phyloP scores from a whole-genome alignment of 805 yeast genomes.

The Babjeviella inositovora region DNA sequence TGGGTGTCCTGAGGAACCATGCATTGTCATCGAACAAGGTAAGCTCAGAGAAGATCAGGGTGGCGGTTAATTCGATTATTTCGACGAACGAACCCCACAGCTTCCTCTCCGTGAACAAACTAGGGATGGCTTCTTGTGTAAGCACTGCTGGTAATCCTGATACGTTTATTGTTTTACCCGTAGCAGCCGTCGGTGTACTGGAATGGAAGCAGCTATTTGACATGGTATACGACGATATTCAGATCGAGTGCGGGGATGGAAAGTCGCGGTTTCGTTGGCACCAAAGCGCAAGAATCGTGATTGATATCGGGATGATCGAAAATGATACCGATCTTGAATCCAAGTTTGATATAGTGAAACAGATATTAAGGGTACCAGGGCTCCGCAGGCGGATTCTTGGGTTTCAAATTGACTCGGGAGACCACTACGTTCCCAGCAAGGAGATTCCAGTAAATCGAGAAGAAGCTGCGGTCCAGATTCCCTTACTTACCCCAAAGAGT shows the following conservation, averaged over 20 bases:
- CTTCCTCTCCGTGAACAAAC: constrained; percentile 27
- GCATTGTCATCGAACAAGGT: neutral
- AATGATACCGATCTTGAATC: too few species aligned
- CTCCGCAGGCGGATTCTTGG: too few species aligned
- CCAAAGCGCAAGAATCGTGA: constrained; percentile 9
- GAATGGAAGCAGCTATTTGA: constrained; percentile 5
- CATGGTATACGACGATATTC: constrained; percentile 6
- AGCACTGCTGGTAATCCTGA: constrained; percentile 33
- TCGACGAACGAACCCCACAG: constrained; percentile 26
- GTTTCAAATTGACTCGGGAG: too few species aligned
- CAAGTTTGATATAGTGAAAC: too few species aligned
- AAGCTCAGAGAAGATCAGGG: constrained; percentile 9
- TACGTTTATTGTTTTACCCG: constrained; percentile 22
- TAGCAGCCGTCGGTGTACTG: constrained; percentile 5
- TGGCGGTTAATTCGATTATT: constrained; percentile 26
- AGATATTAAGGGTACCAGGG: too few species aligned
- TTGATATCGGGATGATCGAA: constrained; percentile 6
- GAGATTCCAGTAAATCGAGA: too few species aligned
- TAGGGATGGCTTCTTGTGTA: constrained; percentile 30
- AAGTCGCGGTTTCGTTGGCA: constrained; percentile 2
- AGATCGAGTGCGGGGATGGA: constrained; percentile 1
- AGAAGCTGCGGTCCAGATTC: too few species aligned
- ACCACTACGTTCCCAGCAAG: too few species aligned
- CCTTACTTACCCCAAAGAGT: too few species aligned
- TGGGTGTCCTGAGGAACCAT: constrained; percentile 4